phyloP scores from a whole-genome alignment of 148 eudicot species.

The Camellia lanceoleosa region DNA sequence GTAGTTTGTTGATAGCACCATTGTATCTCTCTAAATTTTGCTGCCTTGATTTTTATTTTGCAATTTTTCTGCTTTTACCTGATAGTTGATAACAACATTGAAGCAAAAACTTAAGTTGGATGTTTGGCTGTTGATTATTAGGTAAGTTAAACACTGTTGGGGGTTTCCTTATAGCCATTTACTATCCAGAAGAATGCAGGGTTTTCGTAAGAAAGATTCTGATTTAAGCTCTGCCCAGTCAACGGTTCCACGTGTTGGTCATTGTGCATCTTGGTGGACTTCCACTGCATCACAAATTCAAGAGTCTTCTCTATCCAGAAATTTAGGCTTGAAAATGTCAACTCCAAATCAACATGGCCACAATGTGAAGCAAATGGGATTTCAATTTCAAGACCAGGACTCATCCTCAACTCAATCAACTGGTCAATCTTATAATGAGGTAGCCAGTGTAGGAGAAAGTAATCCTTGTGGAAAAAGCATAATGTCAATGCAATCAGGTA shows the following conservation, averaged over 20 bases:
- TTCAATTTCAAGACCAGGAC: conserved; percentile 61
- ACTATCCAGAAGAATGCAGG: conserved; percentile 33
- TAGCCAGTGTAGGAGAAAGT: conserved; percentile 35
- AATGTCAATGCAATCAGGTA: conserved; percentile 37
- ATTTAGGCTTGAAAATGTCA: conserved; percentile 44
- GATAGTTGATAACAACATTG: background rate
- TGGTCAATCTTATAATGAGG: conserved; percentile 49
- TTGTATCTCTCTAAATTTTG: background rate
- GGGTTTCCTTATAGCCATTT: background rate
- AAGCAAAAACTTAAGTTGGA: background rate
- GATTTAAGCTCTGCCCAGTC: conserved; percentile 24
- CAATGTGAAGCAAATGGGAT: conserved; percentile 34
- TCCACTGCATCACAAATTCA: conserved; percentile 32
- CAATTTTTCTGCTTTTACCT: background rate
- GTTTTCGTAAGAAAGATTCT: conserved; percentile 33
- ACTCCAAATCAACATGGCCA: conserved; percentile 30
- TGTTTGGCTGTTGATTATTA: background rate
- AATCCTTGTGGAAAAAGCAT: conserved; percentile 28
- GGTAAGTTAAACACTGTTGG: background rate
- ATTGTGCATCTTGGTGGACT: conserved; percentile 32
- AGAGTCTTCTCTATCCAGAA: conserved; percentile 29
- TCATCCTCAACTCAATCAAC: conserved; percentile 72
- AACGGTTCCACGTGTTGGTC: conserved; percentile 24
- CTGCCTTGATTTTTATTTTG: background rate
- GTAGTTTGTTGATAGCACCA: background rate